Evolutionary conservation across 805 yeast species (phyloP).

Genomic region (Metschnikowia dekortorum): DNA sequence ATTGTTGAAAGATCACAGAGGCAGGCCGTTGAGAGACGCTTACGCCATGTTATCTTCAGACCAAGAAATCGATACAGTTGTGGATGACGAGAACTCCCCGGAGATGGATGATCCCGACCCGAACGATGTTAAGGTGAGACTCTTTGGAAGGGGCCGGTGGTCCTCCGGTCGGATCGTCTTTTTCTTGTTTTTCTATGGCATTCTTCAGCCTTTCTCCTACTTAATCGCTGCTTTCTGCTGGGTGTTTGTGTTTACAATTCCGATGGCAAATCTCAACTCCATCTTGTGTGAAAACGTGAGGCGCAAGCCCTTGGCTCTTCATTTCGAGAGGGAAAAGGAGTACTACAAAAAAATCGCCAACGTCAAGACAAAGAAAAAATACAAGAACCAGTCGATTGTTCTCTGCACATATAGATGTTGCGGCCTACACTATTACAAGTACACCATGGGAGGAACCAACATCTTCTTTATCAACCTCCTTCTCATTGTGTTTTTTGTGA

Average conservation of each 20-base stretch:
- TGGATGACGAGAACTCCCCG: slow-evolving; percentile 15
- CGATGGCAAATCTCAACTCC: slow-evolving; percentile 79
- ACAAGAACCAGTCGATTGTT: slow-evolving; percentile 57
- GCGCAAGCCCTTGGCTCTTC: slow-evolving; percentile 86
- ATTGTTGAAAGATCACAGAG: slow-evolving; percentile 39
- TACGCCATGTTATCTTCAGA: slow-evolving; percentile 28
- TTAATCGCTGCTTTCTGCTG: slow-evolving; percentile 61
- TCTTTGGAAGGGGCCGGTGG: slow-evolving; percentile 94
- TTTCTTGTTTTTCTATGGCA: slow-evolving; percentile 61
- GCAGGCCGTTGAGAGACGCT: slow-evolving; percentile 36
- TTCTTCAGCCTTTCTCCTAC: slow-evolving; percentile 64
- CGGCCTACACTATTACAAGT: slow-evolving; percentile 91
- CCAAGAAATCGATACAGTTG: slow-evolving; percentile 13
- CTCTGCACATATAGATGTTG: slow-evolving; percentile 89
- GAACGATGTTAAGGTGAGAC: slow-evolving; percentile 45
- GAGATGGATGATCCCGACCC: slow-evolving; percentile 15
- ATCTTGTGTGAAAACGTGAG: slow-evolving; percentile 73
- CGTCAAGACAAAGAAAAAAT: slow-evolving; percentile 23
- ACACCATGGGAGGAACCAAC: slow-evolving; percentile 94
- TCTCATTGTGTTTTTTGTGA: slow-evolving; percentile 74
- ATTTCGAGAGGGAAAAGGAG: slow-evolving; percentile 56
- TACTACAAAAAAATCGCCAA: slow-evolving; percentile 33
- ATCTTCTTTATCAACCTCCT: slow-evolving; percentile 84
- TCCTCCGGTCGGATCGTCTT: slow-evolving; percentile 75
- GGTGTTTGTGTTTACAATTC: slow-evolving; percentile 84